These are phyloP conservation scores for Neurospora hispaniola DNA, from an alignment of 495 filamentous ascomycete species.

Conservation along the genomic window DNA sequence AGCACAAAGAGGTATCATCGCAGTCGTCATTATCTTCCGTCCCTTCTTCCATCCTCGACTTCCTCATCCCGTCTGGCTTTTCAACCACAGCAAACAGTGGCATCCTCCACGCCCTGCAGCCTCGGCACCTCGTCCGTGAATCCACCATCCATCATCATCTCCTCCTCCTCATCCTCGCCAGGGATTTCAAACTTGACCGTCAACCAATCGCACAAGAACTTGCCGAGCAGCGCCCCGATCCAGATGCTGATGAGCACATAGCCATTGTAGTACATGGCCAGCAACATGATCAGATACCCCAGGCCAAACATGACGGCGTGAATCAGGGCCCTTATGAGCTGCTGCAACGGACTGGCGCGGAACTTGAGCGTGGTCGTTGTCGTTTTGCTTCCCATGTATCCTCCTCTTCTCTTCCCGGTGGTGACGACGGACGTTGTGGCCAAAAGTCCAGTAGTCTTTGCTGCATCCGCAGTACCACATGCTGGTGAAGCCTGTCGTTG, in stretches of 20 bases:
- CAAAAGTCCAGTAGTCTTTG: not conserved
- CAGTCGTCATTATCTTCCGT: not conserved
- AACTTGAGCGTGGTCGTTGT: slow-evolving; percentile 21
- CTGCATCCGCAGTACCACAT: not conserved
- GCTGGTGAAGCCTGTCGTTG: too few species aligned
- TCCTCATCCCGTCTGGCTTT: too few species aligned
- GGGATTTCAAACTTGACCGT: not conserved
- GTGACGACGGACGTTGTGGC: not conserved
- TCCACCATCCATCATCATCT: not conserved
- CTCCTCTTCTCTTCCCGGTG: not conserved
- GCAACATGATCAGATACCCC: slow-evolving; percentile 47
- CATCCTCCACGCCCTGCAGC: slow-evolving; percentile 12
- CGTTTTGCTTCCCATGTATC: not conserved
- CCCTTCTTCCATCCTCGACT: not conserved
- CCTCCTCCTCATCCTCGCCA: not conserved
- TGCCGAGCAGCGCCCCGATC: slow-evolving; percentile 39
- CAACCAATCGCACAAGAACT: slow-evolving; percentile 37
- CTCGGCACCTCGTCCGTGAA: not conserved
- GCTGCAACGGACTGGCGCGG: slow-evolving; percentile 37
- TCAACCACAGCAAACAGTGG: slow-evolving; percentile 21
- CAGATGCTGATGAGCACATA: slow-evolving; percentile 49
- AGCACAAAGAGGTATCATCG: not conserved
- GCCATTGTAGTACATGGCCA: slow-evolving; percentile 47
- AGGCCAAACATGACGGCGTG: slow-evolving; percentile 42
- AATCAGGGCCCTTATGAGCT: slow-evolving; percentile 36